These are phyloP conservation scores for Ilyonectria destructans DNA, from an alignment of 2,329 filamentous ascomycete species.

Conservation along the genomic window DNA sequence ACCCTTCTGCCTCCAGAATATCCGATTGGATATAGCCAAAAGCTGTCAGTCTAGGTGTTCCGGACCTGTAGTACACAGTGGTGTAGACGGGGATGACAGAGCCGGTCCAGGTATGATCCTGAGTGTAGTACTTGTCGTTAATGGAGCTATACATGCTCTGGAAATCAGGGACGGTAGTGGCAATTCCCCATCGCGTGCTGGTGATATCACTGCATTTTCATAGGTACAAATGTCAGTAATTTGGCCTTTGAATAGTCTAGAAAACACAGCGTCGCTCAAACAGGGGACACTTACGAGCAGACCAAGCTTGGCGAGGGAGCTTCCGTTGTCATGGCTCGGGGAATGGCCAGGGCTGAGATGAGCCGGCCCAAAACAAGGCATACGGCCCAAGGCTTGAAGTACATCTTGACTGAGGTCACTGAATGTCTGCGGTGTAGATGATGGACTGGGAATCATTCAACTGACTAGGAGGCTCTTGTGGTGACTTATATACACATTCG, in stretches of 20 bases:
- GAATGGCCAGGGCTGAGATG: background rate
- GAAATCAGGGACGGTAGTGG: constrained; percentile 40
- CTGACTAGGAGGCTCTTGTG: background rate
- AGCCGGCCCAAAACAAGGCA: background rate
- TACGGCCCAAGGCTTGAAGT: background rate
- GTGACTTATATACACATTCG: background rate
- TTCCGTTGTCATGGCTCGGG: background rate
- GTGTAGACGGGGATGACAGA: constrained; percentile 40
- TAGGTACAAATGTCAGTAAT: background rate
- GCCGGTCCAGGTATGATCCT: constrained; percentile 37
- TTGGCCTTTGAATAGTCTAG: background rate
- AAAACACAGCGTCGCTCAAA: background rate
- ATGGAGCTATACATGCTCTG: constrained; percentile 39
- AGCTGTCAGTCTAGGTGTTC: constrained; percentile 40
- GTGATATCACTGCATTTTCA: background rate
- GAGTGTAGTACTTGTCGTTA: constrained; percentile 42
- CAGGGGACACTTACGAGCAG: background rate
- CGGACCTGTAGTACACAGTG: constrained; percentile 25
- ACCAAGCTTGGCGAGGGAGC: background rate
- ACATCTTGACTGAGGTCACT: background rate
- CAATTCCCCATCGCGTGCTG: constrained; percentile 44
- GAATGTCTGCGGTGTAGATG: background rate
- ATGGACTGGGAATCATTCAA: background rate
- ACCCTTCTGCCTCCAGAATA: constrained; percentile 41
- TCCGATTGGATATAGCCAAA: constrained; percentile 43